phyloP scores from a whole-genome alignment of 2,329 filamentous ascomycete species.

The Aspergillus awamori region DNA sequence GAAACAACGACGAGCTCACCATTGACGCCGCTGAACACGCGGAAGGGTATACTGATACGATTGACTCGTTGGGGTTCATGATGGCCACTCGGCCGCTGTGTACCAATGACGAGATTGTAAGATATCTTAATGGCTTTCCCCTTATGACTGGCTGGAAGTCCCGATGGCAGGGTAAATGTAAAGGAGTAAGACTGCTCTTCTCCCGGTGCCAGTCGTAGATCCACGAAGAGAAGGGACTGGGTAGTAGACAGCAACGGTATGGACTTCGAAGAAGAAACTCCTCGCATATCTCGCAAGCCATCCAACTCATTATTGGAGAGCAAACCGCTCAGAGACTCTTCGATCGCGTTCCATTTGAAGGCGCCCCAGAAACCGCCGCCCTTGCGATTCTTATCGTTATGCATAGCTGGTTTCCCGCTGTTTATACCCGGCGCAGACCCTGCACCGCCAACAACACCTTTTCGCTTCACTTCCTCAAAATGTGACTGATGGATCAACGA shows the following conservation, averaged over 20 bases:
- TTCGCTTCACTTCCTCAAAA: slow-evolving; percentile 95
- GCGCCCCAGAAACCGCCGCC: slow-evolving; percentile 78
- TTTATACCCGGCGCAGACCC: slow-evolving; percentile 73
- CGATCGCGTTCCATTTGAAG: slow-evolving; percentile 85
- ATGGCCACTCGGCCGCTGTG: slow-evolving; percentile 77
- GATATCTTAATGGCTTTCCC: slow-evolving; percentile 92
- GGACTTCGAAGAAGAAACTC: slow-evolving; percentile 79
- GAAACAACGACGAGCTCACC: slow-evolving; percentile 44
- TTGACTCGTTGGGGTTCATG: slow-evolving; percentile 79
- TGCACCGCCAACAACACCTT: slow-evolving; percentile 84
- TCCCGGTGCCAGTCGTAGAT: slow-evolving; percentile 81
- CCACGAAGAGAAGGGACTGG: slow-evolving; percentile 94
- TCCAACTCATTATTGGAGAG: slow-evolving; percentile 86
- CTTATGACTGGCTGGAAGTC: slow-evolving; percentile 86
- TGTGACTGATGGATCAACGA: slow-evolving; percentile 85
- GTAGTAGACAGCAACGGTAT: slow-evolving; percentile 92
- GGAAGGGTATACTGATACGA: slow-evolving; percentile 89
- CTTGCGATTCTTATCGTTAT: slow-evolving; percentile 54
- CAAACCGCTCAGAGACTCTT: slow-evolving; percentile 83
- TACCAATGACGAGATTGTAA: slow-evolving; percentile 89
- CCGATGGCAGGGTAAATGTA: slow-evolving; percentile 79
- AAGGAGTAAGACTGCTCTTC: slow-evolving; percentile 89
- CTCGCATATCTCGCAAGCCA: slow-evolving; percentile 93
- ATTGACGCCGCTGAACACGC: slow-evolving; percentile 91
- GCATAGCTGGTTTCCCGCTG: slow-evolving; percentile 54